Base-by-base conservation (phyloP, 371 early-diverging fungal species). In the Mucor sp. region DNA sequence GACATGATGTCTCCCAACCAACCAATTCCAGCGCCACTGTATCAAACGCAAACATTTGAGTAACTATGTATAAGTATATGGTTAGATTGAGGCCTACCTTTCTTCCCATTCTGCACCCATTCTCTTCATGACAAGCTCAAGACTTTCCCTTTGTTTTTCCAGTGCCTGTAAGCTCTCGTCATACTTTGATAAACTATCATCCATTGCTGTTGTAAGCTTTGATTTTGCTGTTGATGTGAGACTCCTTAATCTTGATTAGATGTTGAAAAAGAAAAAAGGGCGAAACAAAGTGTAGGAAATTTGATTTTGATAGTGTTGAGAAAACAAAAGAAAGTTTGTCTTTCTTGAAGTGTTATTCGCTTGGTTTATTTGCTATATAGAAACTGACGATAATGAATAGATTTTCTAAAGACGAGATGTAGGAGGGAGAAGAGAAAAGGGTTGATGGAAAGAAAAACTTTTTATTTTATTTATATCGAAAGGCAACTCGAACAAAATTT, bases 51-150 rank as follows among this genome's bases (percentile, higher is more conserved):
- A 50, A 11, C 17, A 50, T 50, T 50, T 50, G 50, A 50, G 25
- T 50, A 50, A 50, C 25, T 50, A 37, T 50, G 44, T 44, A 6
- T n/a, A 19, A 4, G n/a, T 25, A 48, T 35, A 41, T 33, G 33
- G 58, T 39, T 27, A 56, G 28, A 58, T 41, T 23, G 37, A 11
- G 14, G n/a, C 19, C 27, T 76, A 82, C 82, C 82, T 82, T 74
- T 78, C 75, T 66, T 78, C 78, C 80, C 83, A 82, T 75, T 82
- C 83, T 58, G 75, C 67, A 17, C 80, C 83, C 83, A 82, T 82
- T 47, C 63, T 72, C 21, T 75, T 59, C 80, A 80, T 78, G 27
- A 80, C 74, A 12, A 67, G 59, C 48, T 82, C 79, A 33, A 82
- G 72, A 39, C 70, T 70, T 64, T 82, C 74, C 30, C 74, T 62